A percentile compares a stretch with the other conserved stretches of the same genome.
These are phyloP conservation scores for Tilletia walkeri DNA, from an alignment of 1,284 basidiomycete species.

Conservation along the genomic window DNA sequence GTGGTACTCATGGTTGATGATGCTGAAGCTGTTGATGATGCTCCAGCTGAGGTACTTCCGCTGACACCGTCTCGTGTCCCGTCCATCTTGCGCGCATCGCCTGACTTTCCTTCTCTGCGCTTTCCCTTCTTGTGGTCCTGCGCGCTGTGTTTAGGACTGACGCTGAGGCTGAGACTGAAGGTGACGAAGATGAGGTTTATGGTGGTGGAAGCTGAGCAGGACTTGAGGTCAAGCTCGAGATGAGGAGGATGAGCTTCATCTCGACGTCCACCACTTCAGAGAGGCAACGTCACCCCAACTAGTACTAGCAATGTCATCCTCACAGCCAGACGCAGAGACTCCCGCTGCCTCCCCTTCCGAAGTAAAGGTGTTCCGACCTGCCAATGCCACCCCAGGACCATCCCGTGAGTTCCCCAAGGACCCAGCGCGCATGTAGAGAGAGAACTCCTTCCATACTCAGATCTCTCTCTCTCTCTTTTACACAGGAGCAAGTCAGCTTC, in stretches of 20 bases:
- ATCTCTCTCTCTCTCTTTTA: background rate
- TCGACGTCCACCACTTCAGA: too few species aligned
- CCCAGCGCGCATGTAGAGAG: background rate
- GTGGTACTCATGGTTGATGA: background rate
- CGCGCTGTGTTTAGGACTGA: background rate
- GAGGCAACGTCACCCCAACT: too few species aligned
- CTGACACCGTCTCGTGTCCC: background rate
- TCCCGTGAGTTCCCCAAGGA: background rate
- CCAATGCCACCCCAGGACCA: constrained; percentile 12
- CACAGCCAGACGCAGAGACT: background rate
- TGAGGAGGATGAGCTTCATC: background rate
- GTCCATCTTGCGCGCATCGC: too few species aligned
- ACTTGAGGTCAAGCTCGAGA: too few species aligned
- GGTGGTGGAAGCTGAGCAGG: background rate
- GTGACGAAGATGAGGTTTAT: background rate
- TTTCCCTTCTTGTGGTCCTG: too few species aligned
- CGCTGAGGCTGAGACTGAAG: background rate
- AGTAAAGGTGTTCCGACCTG: constrained; percentile 2
- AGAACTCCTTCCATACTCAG: background rate
- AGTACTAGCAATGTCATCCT: background rate
- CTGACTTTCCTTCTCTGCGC: too few species aligned
- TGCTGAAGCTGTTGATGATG: background rate
- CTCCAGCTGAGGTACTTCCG: background rate
- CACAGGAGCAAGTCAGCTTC: constrained; percentile 7
- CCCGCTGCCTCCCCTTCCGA: background rate